Base-by-base conservation (phyloP, 768 basidiomycete genomes). In the Gautieria morchelliformis region DNA sequence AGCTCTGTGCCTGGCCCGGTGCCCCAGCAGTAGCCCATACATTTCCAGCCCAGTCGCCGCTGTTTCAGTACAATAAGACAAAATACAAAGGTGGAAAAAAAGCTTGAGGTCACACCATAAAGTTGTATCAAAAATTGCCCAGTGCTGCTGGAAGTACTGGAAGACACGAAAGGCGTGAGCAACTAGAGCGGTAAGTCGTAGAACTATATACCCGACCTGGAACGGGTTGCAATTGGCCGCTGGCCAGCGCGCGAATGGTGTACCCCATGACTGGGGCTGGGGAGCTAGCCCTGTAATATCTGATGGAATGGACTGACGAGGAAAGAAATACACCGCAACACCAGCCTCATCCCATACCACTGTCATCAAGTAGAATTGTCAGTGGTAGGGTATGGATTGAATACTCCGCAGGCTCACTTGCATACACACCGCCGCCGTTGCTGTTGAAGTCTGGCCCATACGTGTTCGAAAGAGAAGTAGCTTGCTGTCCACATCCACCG, bases 401-500 rank as follows among this genome's bases (percentile, higher is more conserved):
- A 44, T 37, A 35, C 46, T 39, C 37, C 46, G 30, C 41, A 12
- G 33, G 54, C 89, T 69, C 65, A 93, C 90, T 90, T 52, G 88
- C 88, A 71, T 92, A 95, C 52, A 92, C 87, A 63, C 93, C 93
- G 46, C 93, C 93, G 10, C 83, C 82, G 62, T 78, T 84, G n/a
- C 66, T 68, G 69, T 97, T 97, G 75, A 94, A 97, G 12, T 75
- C 81, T n/a, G 77, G 69, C n/a, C 93, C 93, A 66, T 88, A 95
- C 2, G 46, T 57, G 24, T 57, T 57, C 7, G 30, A 33, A 12
- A 57, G 85, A 84, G 58, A 80, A 82, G 53, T 69, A 71, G 52
- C 75, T 72, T 33, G 68, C 67, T 9, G 84, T 79, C 93, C 93
- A 67, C 93, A 97, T 20, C 92, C 91, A 65, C 83, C 75, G 60